Percentiles rank a stretch among this genome's conserved stretches.
These are phyloP conservation scores for Solanum medicagineum DNA, from an alignment of 257 asterid genomes.

Conservation along the genomic window DNA sequence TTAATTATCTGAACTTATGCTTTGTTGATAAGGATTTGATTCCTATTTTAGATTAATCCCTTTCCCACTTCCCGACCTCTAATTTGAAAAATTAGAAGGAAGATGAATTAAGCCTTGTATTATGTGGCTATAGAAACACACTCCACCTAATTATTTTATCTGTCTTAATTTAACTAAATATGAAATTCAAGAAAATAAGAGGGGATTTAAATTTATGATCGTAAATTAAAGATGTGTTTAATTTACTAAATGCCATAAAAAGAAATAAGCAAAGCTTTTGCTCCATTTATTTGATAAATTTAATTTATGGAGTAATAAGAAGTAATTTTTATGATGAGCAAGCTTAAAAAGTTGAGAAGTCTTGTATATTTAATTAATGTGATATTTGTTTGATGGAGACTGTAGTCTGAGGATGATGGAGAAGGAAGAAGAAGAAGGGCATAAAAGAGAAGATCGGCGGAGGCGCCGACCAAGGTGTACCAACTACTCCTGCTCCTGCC, in stretches of 20 bases:
- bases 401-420: no score
- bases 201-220: background rate
- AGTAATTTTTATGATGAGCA: background rate
- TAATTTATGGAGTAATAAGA: background rate
- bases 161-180: background rate
- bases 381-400: no score
- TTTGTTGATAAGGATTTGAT: no score
- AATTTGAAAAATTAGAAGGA: no score
- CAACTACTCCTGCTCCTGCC: background rate
- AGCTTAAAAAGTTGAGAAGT: background rate
- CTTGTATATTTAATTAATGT: background rate
- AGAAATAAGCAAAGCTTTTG: background rate
- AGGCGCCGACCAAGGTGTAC: background rate
- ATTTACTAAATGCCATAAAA: background rate
- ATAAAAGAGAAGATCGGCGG: constrained; percentile 32
- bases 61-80: background rate
- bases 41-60: no score
- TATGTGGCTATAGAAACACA: background rate
- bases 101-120: background rate
- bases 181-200: background rate
- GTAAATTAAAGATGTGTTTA: background rate
- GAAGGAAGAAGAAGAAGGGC: constrained; percentile 29
- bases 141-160: background rate
- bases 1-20: no score
- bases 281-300: background rate